Evolutionary conservation across 2,329 filamentous ascomycete species (phyloP).

Genomic region (Cadophora luteo-olivacea): DNA sequence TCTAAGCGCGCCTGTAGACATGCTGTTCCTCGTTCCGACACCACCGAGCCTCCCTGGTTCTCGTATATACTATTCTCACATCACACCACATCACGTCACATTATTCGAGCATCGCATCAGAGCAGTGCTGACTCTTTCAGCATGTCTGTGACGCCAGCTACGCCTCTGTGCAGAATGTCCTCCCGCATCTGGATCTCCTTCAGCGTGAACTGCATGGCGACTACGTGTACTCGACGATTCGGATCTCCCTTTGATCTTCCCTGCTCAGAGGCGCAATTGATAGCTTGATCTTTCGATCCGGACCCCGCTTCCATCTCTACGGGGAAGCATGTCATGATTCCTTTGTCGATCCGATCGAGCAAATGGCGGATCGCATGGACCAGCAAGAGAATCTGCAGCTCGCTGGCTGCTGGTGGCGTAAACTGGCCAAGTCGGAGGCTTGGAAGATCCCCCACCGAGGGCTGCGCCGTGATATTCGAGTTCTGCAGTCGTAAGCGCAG

Average conservation of each 20-base stretch:
- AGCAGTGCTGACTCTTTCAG: slow-evolving; percentile 8
- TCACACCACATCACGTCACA: too few relatives aligned
- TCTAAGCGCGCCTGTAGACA: neutral
- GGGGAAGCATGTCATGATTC: slow-evolving; percentile 12
- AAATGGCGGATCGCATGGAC: neutral
- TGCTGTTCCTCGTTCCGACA: neutral
- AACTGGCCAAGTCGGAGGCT: slow-evolving; percentile 3
- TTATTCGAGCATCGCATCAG: neutral
- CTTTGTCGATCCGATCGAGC: slow-evolving; percentile 5
- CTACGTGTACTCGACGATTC: neutral
- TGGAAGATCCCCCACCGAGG: neutral
- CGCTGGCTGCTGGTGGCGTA: slow-evolving; percentile 6
- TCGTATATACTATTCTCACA: too few relatives aligned
- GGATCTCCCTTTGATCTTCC: neutral
- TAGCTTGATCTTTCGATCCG: neutral
- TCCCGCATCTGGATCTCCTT: slow-evolving; percentile 10
- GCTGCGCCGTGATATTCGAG: neutral
- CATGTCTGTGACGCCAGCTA: neutral
- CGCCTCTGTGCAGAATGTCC: neutral
- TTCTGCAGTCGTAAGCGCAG: slow-evolving; percentile 9
- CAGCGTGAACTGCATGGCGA: slow-evolving; percentile 4
- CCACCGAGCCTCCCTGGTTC: neutral
- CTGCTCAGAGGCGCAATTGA: neutral
- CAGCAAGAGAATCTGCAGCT: neutral
- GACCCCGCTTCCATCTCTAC: neutral